phyloP scores from a whole-genome alignment of 2,329 filamentous ascomycete genomes.

The Monosporascus sp. region DNA sequence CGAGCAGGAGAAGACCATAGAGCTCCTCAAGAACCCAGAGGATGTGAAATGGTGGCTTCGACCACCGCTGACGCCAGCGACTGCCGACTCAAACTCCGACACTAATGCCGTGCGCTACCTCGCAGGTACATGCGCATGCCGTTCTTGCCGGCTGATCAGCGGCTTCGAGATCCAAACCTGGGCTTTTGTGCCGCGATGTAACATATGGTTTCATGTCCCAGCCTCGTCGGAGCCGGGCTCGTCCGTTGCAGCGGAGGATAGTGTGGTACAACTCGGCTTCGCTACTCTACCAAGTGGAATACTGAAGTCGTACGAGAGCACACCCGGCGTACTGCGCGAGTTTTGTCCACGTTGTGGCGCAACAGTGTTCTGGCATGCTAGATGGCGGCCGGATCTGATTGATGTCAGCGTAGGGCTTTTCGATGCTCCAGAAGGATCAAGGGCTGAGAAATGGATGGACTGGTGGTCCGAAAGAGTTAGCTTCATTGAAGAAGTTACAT shows the following conservation, averaged over 20 bases:
- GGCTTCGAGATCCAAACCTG: constrained; percentile 62
- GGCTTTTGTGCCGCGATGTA: constrained; percentile 58
- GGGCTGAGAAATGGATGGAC: constrained; percentile 54
- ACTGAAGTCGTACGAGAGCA: constrained; percentile 50
- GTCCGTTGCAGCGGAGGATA: background rate
- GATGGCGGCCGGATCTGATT: constrained; percentile 47
- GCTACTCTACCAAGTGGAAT: constrained; percentile 32
- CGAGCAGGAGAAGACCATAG: constrained; percentile 1
- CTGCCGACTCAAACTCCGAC: constrained; percentile 9
- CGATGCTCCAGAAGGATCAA: constrained; percentile 42
- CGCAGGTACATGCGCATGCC: constrained; percentile 57
- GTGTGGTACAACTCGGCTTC: constrained; percentile 30
- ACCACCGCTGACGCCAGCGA: constrained; percentile 2
- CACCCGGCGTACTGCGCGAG: constrained; percentile 47
- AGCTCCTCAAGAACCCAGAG: constrained; percentile 35
- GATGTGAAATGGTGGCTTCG: constrained; percentile 58
- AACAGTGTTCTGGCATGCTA: constrained; percentile 57
- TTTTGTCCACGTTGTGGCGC: constrained; percentile 62
- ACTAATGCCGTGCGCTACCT: constrained; percentile 42
- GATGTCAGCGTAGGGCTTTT: constrained; percentile 61
- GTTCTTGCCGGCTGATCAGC: constrained; percentile 53
- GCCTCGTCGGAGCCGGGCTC: background rate
- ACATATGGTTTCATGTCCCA: constrained; percentile 43
- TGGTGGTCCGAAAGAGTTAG: constrained; percentile 57
- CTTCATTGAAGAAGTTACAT: constrained; percentile 48